Percentiles rank a stretch among this genome's conserved stretches.
Conservation (phyloP, 768 basidiomycete species). For the Trametes maxima region DNA sequence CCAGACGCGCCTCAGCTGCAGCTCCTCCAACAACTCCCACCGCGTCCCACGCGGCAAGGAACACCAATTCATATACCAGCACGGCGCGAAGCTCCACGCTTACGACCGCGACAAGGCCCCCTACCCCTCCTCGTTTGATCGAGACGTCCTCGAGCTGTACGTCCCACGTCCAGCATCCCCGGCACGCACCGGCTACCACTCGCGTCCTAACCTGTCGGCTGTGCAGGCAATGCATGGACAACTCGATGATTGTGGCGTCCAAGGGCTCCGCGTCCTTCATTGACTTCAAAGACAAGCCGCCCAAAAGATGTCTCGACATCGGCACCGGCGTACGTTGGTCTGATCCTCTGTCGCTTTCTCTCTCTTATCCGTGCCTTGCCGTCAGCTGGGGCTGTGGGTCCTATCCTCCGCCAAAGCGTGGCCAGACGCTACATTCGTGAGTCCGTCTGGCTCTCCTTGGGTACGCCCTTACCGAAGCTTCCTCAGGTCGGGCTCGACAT, state of each 20-base stretch:
- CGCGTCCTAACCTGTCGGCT: not conserved
- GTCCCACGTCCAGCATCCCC: constrained; percentile 27
- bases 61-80: constrained; percentile 56
- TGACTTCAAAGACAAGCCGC: constrained; percentile 51
- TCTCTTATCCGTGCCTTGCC: constrained; percentile 2
- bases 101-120: constrained; percentile 78
- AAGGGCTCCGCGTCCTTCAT: constrained; percentile 59
- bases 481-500: constrained; percentile 77
- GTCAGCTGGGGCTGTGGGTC: constrained; percentile 69
- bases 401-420: constrained; percentile 74
- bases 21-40: constrained; percentile 20
- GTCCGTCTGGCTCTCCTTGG: constrained; percentile 27
- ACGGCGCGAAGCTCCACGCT: constrained; percentile 67
- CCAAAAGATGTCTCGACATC: constrained; percentile 62
- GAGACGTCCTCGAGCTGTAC: constrained; percentile 67
- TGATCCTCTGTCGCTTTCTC: not conserved
- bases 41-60: constrained; percentile 43
- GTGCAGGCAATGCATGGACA: constrained; percentile 21
- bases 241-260: constrained; percentile 41
- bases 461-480: not conserved
- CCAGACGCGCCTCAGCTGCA: constrained; percentile 25
- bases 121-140: constrained; percentile 76
- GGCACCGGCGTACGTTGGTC: constrained; percentile 65
- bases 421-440: constrained; percentile 64
- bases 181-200: not conserved